Evolutionary conservation across 2,329 filamentous ascomycete species (phyloP), one percentile per base, ranked within the genome.

Genomic region (Epichloe coenophiala): DNA sequence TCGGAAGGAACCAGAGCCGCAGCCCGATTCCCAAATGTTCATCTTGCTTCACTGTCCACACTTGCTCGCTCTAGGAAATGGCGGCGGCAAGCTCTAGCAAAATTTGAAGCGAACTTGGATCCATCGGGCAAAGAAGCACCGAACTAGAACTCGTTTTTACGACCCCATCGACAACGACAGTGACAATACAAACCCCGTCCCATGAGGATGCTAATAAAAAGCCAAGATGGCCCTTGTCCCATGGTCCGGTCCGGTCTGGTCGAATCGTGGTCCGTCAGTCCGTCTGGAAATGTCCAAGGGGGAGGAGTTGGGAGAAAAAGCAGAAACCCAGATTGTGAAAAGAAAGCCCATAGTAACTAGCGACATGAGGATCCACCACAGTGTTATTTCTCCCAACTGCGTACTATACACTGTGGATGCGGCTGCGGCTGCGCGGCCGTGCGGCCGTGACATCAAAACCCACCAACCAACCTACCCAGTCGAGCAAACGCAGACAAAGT

Each of bases 21-120:
- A 48, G 42, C 45, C 33, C 13, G 11, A 47, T 38, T 3, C 44
- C 39, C 41, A n/a, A 17, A 58, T 69, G 69, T 76, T 68, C 53
- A 68, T 82, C 59, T 82, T 72, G 78, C 78, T 82, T 82, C 78
- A 80, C 68, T 80, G 78, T 82, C 78, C 78, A 81, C 78, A 81
- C 78, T 77, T 78, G 75, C 72, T 65, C 77, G 76, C 71, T 73
- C 71, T 79, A 66, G 69, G 60, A 48, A 64, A 44, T 33, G 45
- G 64, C 73, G 69, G 69, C 77, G 78, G 71, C 75, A 80, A 79
- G 78, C 77, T 81, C 78, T 81, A 81, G 78, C 78, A 77, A 72
- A 69, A 71, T 71, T 77, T 68, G 76, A 81, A 81, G 78, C 76
- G 62, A 54, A 4, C 4, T n/a, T 19, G 0, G n/a, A 9, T 19